Conservation (phyloP, 257 asterid species). For the Craterostigma plantagineum region DNA sequence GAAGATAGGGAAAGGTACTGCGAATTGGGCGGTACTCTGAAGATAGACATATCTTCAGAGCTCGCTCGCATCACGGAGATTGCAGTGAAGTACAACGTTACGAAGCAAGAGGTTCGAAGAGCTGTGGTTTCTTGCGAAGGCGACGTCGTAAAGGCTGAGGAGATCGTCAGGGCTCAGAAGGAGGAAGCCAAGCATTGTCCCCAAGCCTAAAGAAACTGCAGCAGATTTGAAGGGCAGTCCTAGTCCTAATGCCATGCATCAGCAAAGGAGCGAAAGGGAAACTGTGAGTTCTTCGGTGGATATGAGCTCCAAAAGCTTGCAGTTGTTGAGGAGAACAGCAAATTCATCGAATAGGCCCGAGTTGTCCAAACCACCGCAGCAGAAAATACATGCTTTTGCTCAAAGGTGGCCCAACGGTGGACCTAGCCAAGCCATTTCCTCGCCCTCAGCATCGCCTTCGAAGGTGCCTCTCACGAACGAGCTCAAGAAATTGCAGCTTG, state of each 20-base stretch:
- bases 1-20: conserved; percentile 38
- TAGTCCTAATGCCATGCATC: too few relatives aligned
- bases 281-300: conserved; percentile 28
- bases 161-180: conserved; percentile 35
- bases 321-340: conserved; percentile 18
- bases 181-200: conserved; percentile 38
- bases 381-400: too few relatives aligned
- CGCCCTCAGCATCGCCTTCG: conserved; percentile 23
- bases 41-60: conserved; percentile 59
- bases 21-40: conserved; percentile 29
- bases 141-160: conserved; percentile 53
- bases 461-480: conserved; percentile 38
- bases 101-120: conserved; percentile 64
- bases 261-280: too few relatives aligned
- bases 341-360: too few relatives aligned
- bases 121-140: conserved; percentile 54
- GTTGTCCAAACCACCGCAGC: conserved; percentile 27
- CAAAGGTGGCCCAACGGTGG: conserved; percentile 26
- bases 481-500: conserved; percentile 41
- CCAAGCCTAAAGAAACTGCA: conserved; percentile 49
- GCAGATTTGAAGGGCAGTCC: too few relatives aligned
- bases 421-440: conserved; percentile 24
- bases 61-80: conserved; percentile 43
- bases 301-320: conserved; percentile 24
- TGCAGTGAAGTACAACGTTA: conserved; percentile 40